A percentile compares a stretch with the other conserved stretches of the same genome.
Conservation (phyloP, 2,329 filamentous ascomycete genomes). For the Epichloe glyceriae region DNA sequence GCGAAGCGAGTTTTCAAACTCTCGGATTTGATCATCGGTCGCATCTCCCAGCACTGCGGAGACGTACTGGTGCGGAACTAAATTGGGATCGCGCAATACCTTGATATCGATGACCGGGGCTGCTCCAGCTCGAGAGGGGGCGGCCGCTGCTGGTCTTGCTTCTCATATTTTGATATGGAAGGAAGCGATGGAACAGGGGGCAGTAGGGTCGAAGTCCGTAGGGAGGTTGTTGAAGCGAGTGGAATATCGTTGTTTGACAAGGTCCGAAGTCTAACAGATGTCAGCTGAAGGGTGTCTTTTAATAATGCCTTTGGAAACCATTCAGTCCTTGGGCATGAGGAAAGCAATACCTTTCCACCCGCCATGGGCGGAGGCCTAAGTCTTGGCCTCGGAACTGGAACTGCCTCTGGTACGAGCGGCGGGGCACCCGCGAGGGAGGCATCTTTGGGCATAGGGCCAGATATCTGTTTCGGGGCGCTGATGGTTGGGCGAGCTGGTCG, state of each 20-base stretch:
- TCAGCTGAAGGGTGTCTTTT: conserved; percentile 11
- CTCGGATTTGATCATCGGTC: conserved; percentile 72
- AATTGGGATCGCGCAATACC: conserved; percentile 64
- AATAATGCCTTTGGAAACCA: not conserved
- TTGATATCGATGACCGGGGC: conserved; percentile 62
- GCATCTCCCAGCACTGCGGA: conserved; percentile 66
- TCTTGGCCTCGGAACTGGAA: conserved; percentile 25
- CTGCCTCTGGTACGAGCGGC: conserved; percentile 13
- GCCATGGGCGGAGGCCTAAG: conserved; percentile 35
- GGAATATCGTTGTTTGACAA: conserved; percentile 91
- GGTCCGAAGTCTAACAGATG: conserved; percentile 49
- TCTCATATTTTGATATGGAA: conserved; percentile 44
- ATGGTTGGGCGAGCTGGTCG: conserved; percentile 37
- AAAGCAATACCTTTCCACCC: conserved; percentile 38
- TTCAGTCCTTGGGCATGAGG: not conserved
- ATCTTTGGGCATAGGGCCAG: conserved; percentile 43
- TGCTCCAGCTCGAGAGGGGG: conserved; percentile 40
- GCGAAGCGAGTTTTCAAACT: conserved; percentile 64
- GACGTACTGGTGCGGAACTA: conserved; percentile 70
- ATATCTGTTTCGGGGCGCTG: conserved; percentile 51
- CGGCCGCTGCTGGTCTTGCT: conserved; percentile 34
- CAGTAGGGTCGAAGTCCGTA: conserved; percentile 52
- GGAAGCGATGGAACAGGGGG: conserved; percentile 61
- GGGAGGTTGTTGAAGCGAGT: conserved; percentile 76
- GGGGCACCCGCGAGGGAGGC: conserved; percentile 20